These are phyloP conservation scores for Fusarium udum DNA, from an alignment of 2,329 filamentous ascomycete genomes.

Conservation along the genomic window DNA sequence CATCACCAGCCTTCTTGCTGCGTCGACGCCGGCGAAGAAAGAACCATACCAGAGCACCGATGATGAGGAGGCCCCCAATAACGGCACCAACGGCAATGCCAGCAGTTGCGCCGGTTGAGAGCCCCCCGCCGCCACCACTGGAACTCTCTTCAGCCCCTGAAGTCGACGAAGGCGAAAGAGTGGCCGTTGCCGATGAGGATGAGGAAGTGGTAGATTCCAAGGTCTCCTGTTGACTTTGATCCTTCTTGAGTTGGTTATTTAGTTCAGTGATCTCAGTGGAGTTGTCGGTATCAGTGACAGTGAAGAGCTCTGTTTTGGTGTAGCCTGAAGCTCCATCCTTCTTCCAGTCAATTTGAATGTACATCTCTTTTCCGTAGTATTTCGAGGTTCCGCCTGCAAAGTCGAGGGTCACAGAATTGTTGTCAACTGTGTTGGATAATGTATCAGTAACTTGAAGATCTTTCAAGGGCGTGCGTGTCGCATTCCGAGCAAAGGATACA, in stretches of 20 bases:
- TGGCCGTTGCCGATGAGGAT: conserved; percentile 1
- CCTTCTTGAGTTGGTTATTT: background rate
- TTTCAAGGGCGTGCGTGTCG: background rate
- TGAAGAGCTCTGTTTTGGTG: conserved; percentile 18
- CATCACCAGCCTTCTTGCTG: conserved; percentile 33
- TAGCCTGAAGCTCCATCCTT: background rate
- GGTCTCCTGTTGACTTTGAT: background rate
- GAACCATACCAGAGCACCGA: conserved; percentile 54
- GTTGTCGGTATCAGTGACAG: conserved; percentile 1
- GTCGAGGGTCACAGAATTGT: background rate
- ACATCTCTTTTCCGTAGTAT: conserved; percentile 14
- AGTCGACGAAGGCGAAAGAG: background rate
- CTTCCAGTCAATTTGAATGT: conserved; percentile 14
- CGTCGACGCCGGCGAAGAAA: conserved; percentile 54
- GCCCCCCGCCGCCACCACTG: conserved; percentile 33
- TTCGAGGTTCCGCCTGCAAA: background rate
- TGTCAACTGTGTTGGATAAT: background rate
- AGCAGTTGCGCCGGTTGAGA: conserved; percentile 56
- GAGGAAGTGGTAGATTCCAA: background rate
- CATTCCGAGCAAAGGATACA: background rate
- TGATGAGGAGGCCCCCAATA: conserved; percentile 51
- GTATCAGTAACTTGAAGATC: background rate
- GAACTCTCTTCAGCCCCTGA: background rate
- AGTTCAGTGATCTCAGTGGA: background rate
- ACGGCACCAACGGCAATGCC: conserved; percentile 58